These are phyloP conservation scores for Hymenoscyphus occultus DNA, from an alignment of 2,329 filamentous ascomycete genomes.

Conservation along the genomic window DNA sequence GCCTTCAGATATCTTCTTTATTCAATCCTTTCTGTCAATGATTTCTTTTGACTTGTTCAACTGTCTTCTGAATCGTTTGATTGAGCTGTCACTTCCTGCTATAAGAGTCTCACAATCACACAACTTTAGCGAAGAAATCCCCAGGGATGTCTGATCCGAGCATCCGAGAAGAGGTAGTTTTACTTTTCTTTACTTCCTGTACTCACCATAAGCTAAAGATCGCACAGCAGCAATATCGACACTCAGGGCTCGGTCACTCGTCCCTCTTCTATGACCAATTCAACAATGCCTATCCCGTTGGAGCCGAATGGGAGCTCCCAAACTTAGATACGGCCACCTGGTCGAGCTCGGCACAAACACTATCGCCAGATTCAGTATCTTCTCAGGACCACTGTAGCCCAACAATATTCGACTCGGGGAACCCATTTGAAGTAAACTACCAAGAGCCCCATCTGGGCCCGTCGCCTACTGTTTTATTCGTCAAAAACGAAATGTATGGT, in stretches of 20 bases:
- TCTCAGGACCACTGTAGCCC: neutral
- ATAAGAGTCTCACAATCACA: neutral
- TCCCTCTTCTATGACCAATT: neutral
- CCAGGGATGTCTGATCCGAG: neutral
- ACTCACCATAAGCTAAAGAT: neutral
- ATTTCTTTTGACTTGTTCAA: neutral
- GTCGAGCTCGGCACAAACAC: neutral
- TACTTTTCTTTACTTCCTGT: neutral
- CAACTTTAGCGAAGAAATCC: neutral
- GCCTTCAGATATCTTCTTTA: neutral
- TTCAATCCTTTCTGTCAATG: neutral
- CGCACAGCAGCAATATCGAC: neutral
- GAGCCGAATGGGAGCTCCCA: constrained; percentile 1
- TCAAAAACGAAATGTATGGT: neutral
- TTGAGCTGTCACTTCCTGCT: neutral
- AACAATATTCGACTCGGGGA: neutral
- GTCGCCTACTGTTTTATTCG: neutral
- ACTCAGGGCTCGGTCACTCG: neutral
- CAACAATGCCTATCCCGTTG: neutral
- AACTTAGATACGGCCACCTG: neutral
- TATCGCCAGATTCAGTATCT: neutral
- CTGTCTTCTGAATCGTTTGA: neutral
- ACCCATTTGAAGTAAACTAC: neutral
- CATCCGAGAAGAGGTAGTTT: neutral
- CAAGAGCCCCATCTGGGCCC: neutral